Evolutionary conservation across 78 protist species (phyloP), one percentile per base, ranked within the genome.

Genomic region (Tieghemostelium lacteum): DNA sequence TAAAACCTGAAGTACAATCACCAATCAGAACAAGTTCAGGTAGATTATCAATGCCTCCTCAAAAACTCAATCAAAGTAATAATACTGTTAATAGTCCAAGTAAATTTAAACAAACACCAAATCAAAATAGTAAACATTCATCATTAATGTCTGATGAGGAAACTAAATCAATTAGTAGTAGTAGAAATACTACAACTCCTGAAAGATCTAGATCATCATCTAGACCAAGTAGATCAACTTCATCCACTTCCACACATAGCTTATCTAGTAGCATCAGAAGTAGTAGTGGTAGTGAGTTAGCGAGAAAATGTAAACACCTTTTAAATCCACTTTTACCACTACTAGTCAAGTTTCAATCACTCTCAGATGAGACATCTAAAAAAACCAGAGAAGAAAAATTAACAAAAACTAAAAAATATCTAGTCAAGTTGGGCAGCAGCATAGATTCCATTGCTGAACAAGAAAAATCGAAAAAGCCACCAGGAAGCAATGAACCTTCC

Each of bases 21-120:
- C 83, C 91, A 17, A 83, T 57, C 31, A 69, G 70, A 60, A 83
- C 91, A 14, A 69, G 91, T 63, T 83, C 75, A 33, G 91, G 91
- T 58, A 66, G 91, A 69, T 37, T 69, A 12, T 83, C 91, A 22
- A 37, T 60, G 10, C 91, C 91, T 19, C 91, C 91, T n/a, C 20
- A 55, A 14, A 83, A 83, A 45, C 50, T 69, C 31, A 26, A 70
- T 2, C 40, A 55, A 28, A 67, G 70, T 26, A 31, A 76, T 22
- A 64, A 73, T 8, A 64, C 74, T 31, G 10, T 63, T 19, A 72
- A 45, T 14, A 12, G n/a, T 14, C 6, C n/a, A 12, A 45, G 52
- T 45, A 45, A 10, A 45, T 45, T 10, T 14, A 45, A 61, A 57
- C 4, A 61, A 72, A 55, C 69, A 39, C 14, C 78, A 54, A 24